Percentiles rank a stretch among this genome's conserved stretches.
These are phyloP conservation scores for Penicillium chermesinum DNA, from an alignment of 495 filamentous ascomycete genomes.

Conservation along the genomic window DNA sequence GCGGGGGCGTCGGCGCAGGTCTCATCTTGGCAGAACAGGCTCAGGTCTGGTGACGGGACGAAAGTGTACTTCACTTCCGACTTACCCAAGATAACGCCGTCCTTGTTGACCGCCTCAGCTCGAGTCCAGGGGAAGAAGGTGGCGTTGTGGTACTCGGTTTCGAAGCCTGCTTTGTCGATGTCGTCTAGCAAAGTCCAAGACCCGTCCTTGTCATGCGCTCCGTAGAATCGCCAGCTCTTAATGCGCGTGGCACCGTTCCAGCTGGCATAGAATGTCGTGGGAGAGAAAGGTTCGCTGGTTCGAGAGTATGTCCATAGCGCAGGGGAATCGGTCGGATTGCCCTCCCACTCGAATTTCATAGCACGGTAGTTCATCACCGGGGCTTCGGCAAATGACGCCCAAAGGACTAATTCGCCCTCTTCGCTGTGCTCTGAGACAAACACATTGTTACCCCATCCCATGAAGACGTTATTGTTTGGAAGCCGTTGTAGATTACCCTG, in stretches of 20 bases:
- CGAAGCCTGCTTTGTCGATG: constrained; percentile 34
- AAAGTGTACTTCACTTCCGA: constrained; percentile 39
- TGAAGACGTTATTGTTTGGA: constrained; percentile 50
- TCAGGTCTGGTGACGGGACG: constrained; percentile 35
- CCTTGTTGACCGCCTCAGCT: constrained; percentile 30
- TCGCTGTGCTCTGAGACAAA: constrained; percentile 54
- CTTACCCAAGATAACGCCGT: constrained; percentile 31
- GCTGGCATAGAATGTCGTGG: constrained; percentile 41
- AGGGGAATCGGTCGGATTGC: constrained; percentile 38
- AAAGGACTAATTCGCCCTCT: constrained; percentile 50
- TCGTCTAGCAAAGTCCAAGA: constrained; percentile 30
- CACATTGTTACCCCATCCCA: constrained; percentile 57
- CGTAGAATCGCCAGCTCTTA: constrained; percentile 38
- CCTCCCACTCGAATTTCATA: constrained; percentile 43
- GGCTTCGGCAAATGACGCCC: constrained; percentile 33
- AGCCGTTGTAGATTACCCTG: constrained; percentile 59
- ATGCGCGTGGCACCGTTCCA: constrained; percentile 48
- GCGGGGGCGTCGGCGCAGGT: constrained; percentile 29
- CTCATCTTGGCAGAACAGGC: constrained; percentile 29
- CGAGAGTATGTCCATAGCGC: constrained; percentile 41
- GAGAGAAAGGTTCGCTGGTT: constrained; percentile 21
- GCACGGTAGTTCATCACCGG: constrained; percentile 43
- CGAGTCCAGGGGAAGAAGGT: constrained; percentile 34
- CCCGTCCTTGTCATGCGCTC: constrained; percentile 28
- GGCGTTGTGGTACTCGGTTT: constrained; percentile 31